Evolutionary conservation across 371 early-diverging fungal species (phyloP), one percentile per base, ranked within the genome.

Genomic region (Syncephalis plumigaleata): DNA sequence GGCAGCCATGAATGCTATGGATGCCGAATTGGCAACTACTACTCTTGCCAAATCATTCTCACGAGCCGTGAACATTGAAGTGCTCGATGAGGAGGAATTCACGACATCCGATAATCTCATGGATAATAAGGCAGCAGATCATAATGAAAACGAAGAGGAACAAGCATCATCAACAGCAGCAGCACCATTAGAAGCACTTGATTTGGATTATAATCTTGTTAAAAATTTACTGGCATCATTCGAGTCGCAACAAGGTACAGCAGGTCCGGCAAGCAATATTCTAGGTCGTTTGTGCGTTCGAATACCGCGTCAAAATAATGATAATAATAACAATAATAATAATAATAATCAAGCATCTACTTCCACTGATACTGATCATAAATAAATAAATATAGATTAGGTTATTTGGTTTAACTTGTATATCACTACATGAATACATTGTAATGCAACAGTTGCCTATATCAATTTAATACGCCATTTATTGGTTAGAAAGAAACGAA

Each of bases 181-280:
- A 7, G 52, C 50, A 48, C 1, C 61, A 51, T 16, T 60, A 51
- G 1, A 59, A 23, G 70, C 71, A 1, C 83, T 91, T 1, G 76
- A 90, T 55, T 51, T 87, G 1, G 81, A 90, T 47, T 54, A 84
- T 22, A 91, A 88, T 52, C 54, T 91, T 36, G 85, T 90, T 18
- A 74, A 81, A 55, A 94, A 92, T 59, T 61, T 92, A 47, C 61
- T 92, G 18, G 83, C 84, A 55, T 86, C 87, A 49, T 90, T 90
- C 63, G 70, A 73, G 59, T 73, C 90, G 18, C 93, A 92, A 60
- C 75, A 86, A 54, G 94, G 92, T 5, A 61, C 85, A 43, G 76
- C 89, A 24, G 94, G 94, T 0, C 94, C 94, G 9, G 84, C 79
- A 0, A 78, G 85, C 16, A 87, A 78, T 47, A 61, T 93, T 38